Evolutionary conservation across 2,329 filamentous ascomycete species (phyloP).

Genomic region (Sarocladiaceae sp.): DNA sequence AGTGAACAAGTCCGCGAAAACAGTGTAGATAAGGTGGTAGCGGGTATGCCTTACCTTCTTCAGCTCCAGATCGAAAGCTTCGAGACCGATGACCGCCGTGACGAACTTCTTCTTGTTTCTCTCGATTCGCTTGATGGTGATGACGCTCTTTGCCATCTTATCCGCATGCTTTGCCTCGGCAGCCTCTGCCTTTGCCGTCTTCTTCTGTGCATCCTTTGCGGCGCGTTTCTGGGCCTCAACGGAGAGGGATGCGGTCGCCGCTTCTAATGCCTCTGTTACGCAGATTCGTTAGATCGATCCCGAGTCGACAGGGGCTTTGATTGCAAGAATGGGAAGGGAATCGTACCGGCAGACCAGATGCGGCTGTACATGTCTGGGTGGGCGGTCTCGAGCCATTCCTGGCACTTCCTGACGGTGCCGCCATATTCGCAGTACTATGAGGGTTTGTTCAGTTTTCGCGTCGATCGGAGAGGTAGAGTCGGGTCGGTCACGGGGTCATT

Average conservation of each 20-base stretch:
- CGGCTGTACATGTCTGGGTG: conserved; percentile 69
- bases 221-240: conserved; percentile 91
- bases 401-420: conserved; percentile 92
- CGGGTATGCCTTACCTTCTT: conserved; percentile 63
- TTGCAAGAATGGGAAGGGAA: conserved; percentile 1
- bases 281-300: conserved; percentile 7
- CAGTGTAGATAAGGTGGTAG: not conserved
- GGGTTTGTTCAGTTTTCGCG: conserved; percentile 8
- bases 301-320: not conserved
- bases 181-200: conserved; percentile 88
- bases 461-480: conserved; percentile 8
- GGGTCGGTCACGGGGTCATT: conserved; percentile 7
- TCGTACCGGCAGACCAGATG: conserved; percentile 81
- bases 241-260: conserved; percentile 80
- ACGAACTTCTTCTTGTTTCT: conserved; percentile 98
- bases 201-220: conserved; percentile 94
- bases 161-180: conserved; percentile 80
- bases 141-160: conserved; percentile 74
- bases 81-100: conserved; percentile 84
- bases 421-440: conserved; percentile 96
- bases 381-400: conserved; percentile 83
- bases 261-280: conserved; percentile 73
- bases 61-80: conserved; percentile 84
- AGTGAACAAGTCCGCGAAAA: not conserved
- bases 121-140: conserved; percentile 95